Percentiles rank a stretch among this genome's conserved stretches.
phyloP scores from a whole-genome alignment of 169 alveolate species.

The Cardiosporidium cionae region DNA sequence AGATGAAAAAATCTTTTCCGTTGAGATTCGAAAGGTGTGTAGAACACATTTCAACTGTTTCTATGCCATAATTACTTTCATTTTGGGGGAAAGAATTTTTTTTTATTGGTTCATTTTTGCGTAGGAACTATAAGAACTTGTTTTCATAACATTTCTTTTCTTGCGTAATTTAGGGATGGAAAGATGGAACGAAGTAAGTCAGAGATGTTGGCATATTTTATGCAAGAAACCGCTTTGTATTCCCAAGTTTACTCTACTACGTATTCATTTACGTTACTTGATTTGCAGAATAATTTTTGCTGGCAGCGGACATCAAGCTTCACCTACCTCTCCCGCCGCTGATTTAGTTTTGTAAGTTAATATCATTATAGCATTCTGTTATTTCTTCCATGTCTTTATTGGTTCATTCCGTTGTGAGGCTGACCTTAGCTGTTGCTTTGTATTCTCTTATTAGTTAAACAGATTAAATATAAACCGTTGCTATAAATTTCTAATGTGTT shows the following conservation, averaged over 20 bases:
- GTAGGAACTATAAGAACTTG: too few relatives aligned
- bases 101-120: too few relatives aligned
- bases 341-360: slow-evolving; percentile 35
- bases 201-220: not conserved
- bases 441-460: not conserved
- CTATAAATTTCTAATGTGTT: not conserved
- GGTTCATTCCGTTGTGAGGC: not conserved
- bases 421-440: not conserved
- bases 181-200: slow-evolving; percentile 45
- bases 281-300: slow-evolving; percentile 27
- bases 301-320: slow-evolving; percentile 46
- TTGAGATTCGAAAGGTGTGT: too few relatives aligned
- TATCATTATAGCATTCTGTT: not conserved
- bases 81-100: too few relatives aligned
- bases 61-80: too few relatives aligned
- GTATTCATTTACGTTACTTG: not conserved
- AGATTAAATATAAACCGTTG: not conserved
- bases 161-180: slow-evolving; percentile 48
- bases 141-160: too few relatives aligned
- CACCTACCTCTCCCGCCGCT: slow-evolving; percentile 39
- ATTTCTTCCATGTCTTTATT: not conserved
- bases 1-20: too few relatives aligned
- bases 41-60: too few relatives aligned
- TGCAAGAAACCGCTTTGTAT: not conserved
- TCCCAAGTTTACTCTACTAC: not conserved